Evolutionary conservation across 257 asterid species (phyloP).

Genomic region (Ocimum tenuiflorum): DNA sequence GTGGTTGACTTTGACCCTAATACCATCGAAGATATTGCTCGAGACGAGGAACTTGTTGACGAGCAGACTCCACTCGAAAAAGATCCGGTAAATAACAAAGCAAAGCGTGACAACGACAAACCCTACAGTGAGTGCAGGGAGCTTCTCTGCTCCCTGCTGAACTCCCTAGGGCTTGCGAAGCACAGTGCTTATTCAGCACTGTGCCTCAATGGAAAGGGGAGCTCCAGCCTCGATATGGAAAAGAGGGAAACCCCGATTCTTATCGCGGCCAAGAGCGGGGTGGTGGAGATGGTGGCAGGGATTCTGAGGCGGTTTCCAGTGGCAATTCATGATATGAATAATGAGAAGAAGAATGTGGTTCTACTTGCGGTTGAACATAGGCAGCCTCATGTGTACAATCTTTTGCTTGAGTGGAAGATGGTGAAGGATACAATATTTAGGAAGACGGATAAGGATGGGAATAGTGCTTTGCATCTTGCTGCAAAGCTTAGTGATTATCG

Average conservation of each 20-base stretch:
- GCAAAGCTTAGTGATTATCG: slow-evolving; percentile 24
- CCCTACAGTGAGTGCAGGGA: background rate
- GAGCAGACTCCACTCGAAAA: too few relatives aligned
- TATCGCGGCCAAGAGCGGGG: slow-evolving; percentile 28
- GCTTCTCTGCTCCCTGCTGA: background rate
- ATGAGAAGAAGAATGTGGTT: slow-evolving; percentile 22
- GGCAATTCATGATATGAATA: slow-evolving; percentile 29
- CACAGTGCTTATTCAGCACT: background rate
- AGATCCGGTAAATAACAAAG: too few relatives aligned
- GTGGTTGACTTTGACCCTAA: background rate
- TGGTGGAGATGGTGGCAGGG: slow-evolving; percentile 24
- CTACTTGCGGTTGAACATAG: slow-evolving; percentile 30
- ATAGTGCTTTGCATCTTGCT: slow-evolving; percentile 41
- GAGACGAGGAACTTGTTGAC: too few relatives aligned
- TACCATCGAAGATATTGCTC: background rate
- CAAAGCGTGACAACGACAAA: too few relatives aligned
- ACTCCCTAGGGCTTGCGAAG: background rate
- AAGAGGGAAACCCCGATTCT: slow-evolving; percentile 27
- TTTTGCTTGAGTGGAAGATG: background rate
- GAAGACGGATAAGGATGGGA: slow-evolving; percentile 27
- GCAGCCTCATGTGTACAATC: slow-evolving; percentile 21
- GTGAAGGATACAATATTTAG: slow-evolving; percentile 26
- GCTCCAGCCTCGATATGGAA: background rate
- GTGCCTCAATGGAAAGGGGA: background rate
- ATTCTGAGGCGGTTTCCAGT: slow-evolving; percentile 13